A percentile compares a stretch with the other conserved stretches of the same genome.
These are phyloP conservation scores for Pilobolus umbonatus DNA, from an alignment of 192 early-diverging fungal species.

Conservation along the genomic window DNA sequence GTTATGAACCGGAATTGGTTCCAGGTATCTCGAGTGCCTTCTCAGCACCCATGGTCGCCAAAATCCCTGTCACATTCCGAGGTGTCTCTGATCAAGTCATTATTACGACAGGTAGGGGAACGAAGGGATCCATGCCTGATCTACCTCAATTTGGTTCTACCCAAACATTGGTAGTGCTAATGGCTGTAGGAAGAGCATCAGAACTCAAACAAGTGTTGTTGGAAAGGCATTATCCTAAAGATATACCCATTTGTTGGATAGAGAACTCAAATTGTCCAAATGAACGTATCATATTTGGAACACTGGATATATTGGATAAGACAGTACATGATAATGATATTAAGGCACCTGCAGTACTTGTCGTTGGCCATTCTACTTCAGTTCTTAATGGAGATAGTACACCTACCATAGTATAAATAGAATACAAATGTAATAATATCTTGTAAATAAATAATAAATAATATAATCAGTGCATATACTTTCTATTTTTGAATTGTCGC, in stretches of 20 bases:
- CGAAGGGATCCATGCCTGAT: conserved; percentile 71
- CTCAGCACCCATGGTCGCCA: conserved; percentile 67
- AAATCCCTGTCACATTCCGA: conserved; percentile 83
- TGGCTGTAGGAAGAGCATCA: conserved; percentile 72
- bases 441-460: conserved; percentile 1
- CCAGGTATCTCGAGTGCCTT: conserved; percentile 78
- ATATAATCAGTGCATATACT: too few species aligned
- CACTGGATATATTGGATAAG: conserved; percentile 57
- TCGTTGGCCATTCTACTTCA: conserved; percentile 53
- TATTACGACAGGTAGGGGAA: conserved; percentile 74
- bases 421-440: neutral
- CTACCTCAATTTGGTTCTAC: conserved; percentile 61
- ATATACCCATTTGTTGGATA: conserved; percentile 71
- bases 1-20: conserved; percentile 65
- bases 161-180: conserved; percentile 79
- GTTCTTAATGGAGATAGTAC: conserved; percentile 8
- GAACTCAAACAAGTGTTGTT: conserved; percentile 58
- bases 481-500: too few species aligned
- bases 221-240: conserved; percentile 54
- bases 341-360: conserved; percentile 72
- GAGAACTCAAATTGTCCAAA: conserved; percentile 77
- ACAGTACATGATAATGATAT: conserved; percentile 59
- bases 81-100: conserved; percentile 84
- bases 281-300: conserved; percentile 66
- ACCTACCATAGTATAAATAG: neutral